These are phyloP conservation scores for Penicillium macrosclerotiorum DNA, from an alignment of 495 filamentous ascomycete species.

Conservation along the genomic window DNA sequence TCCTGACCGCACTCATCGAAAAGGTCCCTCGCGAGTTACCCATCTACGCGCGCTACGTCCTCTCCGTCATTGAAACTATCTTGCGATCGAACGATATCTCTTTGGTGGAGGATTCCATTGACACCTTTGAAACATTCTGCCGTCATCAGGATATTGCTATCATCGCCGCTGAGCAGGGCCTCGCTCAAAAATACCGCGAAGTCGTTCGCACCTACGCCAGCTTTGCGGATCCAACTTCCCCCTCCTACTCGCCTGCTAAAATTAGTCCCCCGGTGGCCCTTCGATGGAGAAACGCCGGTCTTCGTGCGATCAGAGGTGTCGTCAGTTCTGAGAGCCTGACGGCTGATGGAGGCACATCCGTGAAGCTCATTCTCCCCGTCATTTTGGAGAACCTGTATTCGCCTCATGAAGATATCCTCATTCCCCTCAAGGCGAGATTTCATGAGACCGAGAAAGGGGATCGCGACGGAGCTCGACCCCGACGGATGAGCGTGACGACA, in stretches of 20 bases:
- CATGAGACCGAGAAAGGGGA: slow-evolving; percentile 64
- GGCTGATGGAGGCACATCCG: slow-evolving; percentile 68
- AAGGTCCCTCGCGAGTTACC: slow-evolving; percentile 87
- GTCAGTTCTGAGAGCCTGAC: slow-evolving; percentile 74
- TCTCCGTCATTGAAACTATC: slow-evolving; percentile 75
- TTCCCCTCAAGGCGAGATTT: slow-evolving; percentile 57
- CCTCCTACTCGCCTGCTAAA: slow-evolving; percentile 43
- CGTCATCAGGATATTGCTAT: slow-evolving; percentile 73
- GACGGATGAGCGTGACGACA: slow-evolving; percentile 76
- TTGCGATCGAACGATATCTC: slow-evolving; percentile 78
- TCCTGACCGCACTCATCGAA: slow-evolving; percentile 83
- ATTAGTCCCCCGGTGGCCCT: slow-evolving; percentile 67
- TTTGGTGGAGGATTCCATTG: slow-evolving; percentile 82
- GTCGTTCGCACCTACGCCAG: slow-evolving; percentile 74
- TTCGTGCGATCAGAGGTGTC: slow-evolving; percentile 75
- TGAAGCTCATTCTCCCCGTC: slow-evolving; percentile 73
- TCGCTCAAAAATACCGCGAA: slow-evolving; percentile 75
- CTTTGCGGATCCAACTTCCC: slow-evolving; percentile 55
- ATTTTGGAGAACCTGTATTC: slow-evolving; percentile 83
- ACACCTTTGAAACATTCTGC: slow-evolving; percentile 82
- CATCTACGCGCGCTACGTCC: slow-evolving; percentile 76
- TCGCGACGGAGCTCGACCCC: slow-evolving; percentile 53
- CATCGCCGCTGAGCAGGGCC: slow-evolving; percentile 76
- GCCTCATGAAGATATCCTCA: slow-evolving; percentile 65
- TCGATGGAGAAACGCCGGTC: slow-evolving; percentile 76